These are phyloP conservation scores for Podospora conica DNA, from an alignment of 495 filamentous ascomycete species.

Conservation along the genomic window DNA sequence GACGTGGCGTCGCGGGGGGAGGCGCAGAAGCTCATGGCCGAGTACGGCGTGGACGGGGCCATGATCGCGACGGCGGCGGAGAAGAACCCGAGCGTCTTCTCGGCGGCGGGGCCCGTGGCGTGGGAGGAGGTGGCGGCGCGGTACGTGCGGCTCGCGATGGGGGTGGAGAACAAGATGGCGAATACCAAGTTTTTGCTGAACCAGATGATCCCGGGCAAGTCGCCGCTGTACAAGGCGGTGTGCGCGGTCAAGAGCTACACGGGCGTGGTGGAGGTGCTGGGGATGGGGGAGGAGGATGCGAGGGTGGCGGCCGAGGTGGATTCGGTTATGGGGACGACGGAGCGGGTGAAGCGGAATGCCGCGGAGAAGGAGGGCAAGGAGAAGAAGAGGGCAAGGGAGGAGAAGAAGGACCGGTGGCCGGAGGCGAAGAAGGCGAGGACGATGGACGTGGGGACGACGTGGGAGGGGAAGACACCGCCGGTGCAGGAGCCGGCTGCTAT, in stretches of 20 bases:
- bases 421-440: conserved; percentile 4
- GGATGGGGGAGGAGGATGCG: conserved; percentile 50
- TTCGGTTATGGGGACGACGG: conserved; percentile 43
- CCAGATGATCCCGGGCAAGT: conserved; percentile 79
- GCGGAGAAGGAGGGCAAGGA: conserved; percentile 1
- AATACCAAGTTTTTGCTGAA: conserved; percentile 90
- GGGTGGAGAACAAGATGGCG: conserved; percentile 74
- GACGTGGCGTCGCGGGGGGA: conserved; percentile 70
- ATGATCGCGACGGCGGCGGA: conserved; percentile 96
- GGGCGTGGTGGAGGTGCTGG: conserved; percentile 56
- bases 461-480: neutral
- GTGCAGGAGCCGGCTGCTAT: neutral
- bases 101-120: conserved; percentile 52
- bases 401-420: conserved; percentile 22
- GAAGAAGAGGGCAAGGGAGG: neutral
- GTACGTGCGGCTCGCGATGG: conserved; percentile 64
- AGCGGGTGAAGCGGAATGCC: conserved; percentile 15
- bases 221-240: conserved; percentile 49
- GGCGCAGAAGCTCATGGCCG: conserved; percentile 57
- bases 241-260: conserved; percentile 56
- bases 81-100: conserved; percentile 79
- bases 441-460: neutral
- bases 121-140: conserved; percentile 72
- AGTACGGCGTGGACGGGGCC: conserved; percentile 82
- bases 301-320: conserved; percentile 58